A percentile compares a stretch with the other conserved stretches of the same genome.
Conservation (phyloP, 257 asterid species). For the Solanum virginianum region DNA sequence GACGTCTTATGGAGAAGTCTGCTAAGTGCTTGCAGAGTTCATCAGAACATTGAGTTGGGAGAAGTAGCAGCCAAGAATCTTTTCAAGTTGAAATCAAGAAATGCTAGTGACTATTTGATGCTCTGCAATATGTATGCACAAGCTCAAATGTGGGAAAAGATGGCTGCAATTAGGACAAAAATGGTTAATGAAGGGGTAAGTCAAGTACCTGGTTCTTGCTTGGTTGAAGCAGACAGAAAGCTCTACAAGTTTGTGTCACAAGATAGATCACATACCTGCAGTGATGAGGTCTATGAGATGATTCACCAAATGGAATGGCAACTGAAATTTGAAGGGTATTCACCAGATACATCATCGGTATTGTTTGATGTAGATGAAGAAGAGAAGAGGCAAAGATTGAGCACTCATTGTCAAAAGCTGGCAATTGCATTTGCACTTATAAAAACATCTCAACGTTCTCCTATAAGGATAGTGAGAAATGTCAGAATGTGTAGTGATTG, state of each 20-base stretch:
- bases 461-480: constrained; percentile 54
- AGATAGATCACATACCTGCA: constrained; percentile 32
- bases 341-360: constrained; percentile 48
- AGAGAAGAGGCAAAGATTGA: constrained; percentile 57
- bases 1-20: constrained; percentile 69
- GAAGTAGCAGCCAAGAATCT: constrained; percentile 42
- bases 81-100: constrained; percentile 17
- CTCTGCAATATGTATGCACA: constrained; percentile 52
- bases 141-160: constrained; percentile 46
- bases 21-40: constrained; percentile 51
- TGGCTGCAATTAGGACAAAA: constrained; percentile 24
- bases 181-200: constrained; percentile 24
- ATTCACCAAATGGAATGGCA: constrained; percentile 91
- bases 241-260: constrained; percentile 50
- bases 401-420: constrained; percentile 63
- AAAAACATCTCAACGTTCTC: constrained; percentile 25
- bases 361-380: constrained; percentile 57
- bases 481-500: constrained; percentile 88
- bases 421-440: constrained; percentile 70
- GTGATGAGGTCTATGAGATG: constrained; percentile 47
- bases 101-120: constrained; percentile 56
- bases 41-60: constrained; percentile 34
- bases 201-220: constrained; percentile 47
- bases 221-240: constrained; percentile 41
- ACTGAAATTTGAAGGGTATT: constrained; percentile 69